Conservation (phyloP, 73 alveolate species). For the Durusdinium trenchii region DNA sequence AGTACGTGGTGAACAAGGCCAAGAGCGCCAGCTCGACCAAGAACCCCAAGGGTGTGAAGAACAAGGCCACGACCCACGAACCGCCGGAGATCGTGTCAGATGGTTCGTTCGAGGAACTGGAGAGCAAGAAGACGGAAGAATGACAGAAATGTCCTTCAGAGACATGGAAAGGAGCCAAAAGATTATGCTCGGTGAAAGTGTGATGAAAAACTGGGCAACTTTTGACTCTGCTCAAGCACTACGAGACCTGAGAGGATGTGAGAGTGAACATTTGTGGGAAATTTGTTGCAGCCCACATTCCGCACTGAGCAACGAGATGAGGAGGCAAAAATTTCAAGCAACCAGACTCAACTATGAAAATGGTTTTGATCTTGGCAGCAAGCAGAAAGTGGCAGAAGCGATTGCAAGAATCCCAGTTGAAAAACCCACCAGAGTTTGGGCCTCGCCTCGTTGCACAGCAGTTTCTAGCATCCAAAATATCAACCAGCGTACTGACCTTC, state of each 20-base stretch:
- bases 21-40: no score
- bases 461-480: background rate
- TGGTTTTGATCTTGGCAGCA: background rate
- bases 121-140: no score
- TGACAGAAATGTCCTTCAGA: no score
- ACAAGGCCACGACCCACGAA: background rate
- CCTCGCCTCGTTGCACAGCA: conserved; percentile 35
- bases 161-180: no score
- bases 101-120: no score
- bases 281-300: background rate
- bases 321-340: background rate
- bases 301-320: background rate
- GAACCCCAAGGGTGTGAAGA: background rate
- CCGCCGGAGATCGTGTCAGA: no score
- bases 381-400: background rate
- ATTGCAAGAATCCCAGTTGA: background rate
- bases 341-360: background rate
- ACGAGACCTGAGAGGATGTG: no score
- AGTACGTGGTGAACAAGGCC: background rate
- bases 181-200: no score
- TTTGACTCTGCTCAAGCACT: no score
- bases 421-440: conserved; percentile 13
- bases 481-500: background rate
- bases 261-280: conserved; percentile 6
- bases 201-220: no score